These are phyloP conservation scores for Rhamnella rubrinervis DNA, from an alignment of 331 rosid genomes.

Conservation along the genomic window DNA sequence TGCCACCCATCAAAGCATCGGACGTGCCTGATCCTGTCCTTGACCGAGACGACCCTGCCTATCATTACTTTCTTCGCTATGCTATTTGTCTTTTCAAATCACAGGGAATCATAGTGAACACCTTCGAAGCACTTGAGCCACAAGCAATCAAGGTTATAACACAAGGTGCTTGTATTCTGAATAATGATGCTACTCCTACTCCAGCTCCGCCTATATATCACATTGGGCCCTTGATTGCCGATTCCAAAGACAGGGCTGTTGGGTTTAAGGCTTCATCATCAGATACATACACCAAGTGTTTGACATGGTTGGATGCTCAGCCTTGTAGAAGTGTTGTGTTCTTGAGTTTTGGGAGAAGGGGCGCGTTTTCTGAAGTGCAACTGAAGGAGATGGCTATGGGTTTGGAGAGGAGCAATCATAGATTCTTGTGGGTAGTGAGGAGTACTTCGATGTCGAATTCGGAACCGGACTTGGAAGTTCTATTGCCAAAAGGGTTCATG, in stretches of 20 bases:
- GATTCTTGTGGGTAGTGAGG: conserved; percentile 35
- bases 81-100: background rate
- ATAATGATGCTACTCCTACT: background rate
- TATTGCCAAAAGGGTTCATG: conserved; percentile 21
- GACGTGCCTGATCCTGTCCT: background rate
- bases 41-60: background rate
- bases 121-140: conserved; percentile 22
- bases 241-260: background rate
- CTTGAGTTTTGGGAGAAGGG: conserved; percentile 29
- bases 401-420: conserved; percentile 28
- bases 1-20: background rate
- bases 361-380: conserved; percentile 12
- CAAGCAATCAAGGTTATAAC: conserved; percentile 12
- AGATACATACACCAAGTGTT: background rate
- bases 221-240: conserved; percentile 26
- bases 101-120: conserved; percentile 23
- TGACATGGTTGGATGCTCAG: conserved; percentile 23
- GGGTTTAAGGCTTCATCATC: background rate
- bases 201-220: conserved; percentile 22
- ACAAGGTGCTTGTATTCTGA: conserved; percentile 19
- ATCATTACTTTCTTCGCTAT: background rate
- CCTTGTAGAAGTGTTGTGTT: conserved; percentile 22
- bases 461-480: background rate
- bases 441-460: background rate
- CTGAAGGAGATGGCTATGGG: conserved; percentile 17